Evolutionary conservation across 768 basidiomycete genomes (phyloP).

Genomic region (Xerocomus spinulosus): DNA sequence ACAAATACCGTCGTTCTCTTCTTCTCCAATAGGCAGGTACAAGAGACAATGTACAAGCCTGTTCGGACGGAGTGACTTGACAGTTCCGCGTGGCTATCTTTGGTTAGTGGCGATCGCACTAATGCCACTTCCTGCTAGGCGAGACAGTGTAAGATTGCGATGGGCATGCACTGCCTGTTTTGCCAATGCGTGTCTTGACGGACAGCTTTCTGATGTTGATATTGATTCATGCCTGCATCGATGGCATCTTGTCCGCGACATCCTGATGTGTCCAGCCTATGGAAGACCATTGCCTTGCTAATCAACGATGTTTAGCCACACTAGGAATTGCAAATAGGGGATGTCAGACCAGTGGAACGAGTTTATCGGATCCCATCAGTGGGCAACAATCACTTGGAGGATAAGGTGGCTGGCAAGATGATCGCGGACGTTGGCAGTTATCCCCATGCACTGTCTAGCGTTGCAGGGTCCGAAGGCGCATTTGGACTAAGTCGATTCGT

Average conservation of each 20-base stretch:
- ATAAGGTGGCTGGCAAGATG: not conserved
- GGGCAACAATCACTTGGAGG: too few relatives aligned
- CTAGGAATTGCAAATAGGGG: not conserved
- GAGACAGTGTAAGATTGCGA: too few relatives aligned
- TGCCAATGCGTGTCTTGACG: not conserved
- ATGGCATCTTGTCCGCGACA: not conserved
- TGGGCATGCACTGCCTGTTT: not conserved
- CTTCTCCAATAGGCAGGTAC: too few relatives aligned
- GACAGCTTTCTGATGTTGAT: constrained; percentile 11
- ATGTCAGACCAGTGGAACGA: not conserved
- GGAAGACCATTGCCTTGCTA: not conserved
- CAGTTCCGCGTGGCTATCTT: not conserved
- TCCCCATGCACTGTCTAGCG: not conserved
- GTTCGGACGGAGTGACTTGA: too few relatives aligned
- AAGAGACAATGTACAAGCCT: too few relatives aligned
- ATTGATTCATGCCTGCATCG: not conserved
- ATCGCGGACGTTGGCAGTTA: not conserved
- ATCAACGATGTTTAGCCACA: not conserved
- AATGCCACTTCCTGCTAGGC: too few relatives aligned
- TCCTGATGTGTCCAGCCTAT: not conserved
- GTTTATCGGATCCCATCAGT: not conserved
- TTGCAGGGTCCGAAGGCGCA: not conserved
- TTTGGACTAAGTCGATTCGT: not conserved
- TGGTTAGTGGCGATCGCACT: not conserved
- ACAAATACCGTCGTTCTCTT: too few relatives aligned